Conservation (phyloP, 148 eudicot genomes). For the Nyssa sinensis region DNA sequence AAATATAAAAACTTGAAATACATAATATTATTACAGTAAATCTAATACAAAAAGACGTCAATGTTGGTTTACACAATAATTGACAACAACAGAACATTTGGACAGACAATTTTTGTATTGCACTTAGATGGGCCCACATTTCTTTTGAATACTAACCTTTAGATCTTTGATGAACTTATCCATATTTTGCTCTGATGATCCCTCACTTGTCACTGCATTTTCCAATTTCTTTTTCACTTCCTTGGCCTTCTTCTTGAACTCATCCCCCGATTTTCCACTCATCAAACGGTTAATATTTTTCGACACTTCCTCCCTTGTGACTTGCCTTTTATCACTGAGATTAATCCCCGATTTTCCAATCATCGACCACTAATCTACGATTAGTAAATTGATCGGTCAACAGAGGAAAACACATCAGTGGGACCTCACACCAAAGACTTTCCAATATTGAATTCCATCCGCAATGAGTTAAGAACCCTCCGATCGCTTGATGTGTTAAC, state of each 20-base stretch:
- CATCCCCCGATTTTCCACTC: constrained; percentile 22
- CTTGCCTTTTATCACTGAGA: constrained; percentile 27
- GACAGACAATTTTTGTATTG: too few relatives aligned
- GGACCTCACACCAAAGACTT: constrained; percentile 57
- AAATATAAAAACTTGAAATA: too few relatives aligned
- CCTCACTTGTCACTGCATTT: constrained; percentile 29
- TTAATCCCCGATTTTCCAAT: constrained; percentile 71
- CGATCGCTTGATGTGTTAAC: constrained; percentile 40
- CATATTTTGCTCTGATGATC: constrained; percentile 49
- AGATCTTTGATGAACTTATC: constrained; percentile 39
- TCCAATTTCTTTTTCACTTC: constrained; percentile 31
- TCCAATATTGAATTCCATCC: constrained; percentile 83
- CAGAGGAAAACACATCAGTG: constrained; percentile 65
- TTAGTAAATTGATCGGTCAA: constrained; percentile 70
- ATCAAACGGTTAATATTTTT: constrained; percentile 41
- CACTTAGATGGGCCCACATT: neutral
- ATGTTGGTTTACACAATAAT: too few relatives aligned
- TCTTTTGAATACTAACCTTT: constrained; percentile 13
- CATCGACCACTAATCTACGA: constrained; percentile 64
- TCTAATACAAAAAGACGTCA: too few relatives aligned
- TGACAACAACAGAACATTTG: neutral
- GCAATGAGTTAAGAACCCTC: constrained; percentile 73
- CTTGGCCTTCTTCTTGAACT: constrained; percentile 18
- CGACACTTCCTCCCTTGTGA: constrained; percentile 36
- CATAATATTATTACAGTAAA: neutral